A percentile compares a stretch with the other conserved stretches of the same genome.
Conservation (phyloP, 2,329 filamentous ascomycete species). For the Diaporthe humulicola region DNA sequence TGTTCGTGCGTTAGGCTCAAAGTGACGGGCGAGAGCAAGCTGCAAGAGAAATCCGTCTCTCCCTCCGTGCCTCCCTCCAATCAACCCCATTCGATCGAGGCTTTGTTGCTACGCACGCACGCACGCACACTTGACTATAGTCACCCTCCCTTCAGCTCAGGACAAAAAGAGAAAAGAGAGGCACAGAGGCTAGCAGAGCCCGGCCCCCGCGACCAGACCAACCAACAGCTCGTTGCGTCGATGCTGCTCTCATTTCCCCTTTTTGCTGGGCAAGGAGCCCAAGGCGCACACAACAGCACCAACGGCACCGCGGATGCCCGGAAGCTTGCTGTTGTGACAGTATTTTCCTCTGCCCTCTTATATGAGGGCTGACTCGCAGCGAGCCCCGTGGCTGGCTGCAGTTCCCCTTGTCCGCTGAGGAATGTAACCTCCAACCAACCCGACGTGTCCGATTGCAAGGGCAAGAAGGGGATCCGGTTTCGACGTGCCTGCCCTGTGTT, state of each 20-base stretch:
- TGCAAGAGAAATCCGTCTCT: background rate
- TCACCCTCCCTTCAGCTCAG: background rate
- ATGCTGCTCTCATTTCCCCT: conserved; percentile 13
- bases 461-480: conserved; percentile 12
- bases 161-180: background rate
- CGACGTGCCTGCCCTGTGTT: background rate
- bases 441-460: background rate
- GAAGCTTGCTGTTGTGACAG: conserved; percentile 18
- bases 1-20: conserved; percentile 12
- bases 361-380: conserved; percentile 17
- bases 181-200: conserved; percentile 5
- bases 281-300: background rate
- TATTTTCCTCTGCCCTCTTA: background rate
- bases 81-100: background rate
- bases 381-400: background rate
- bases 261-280: background rate
- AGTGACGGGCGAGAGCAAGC: background rate
- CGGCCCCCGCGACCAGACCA: background rate
- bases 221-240: conserved; percentile 5
- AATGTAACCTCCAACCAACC: conserved; percentile 5
- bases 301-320: conserved; percentile 1
- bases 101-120: conserved; percentile 22
- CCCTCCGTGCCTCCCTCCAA: background rate
- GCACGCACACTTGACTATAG: background rate
- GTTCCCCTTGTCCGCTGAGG: background rate